Conservation (phyloP, 106 monocot species). For the Apostasia shenzhenica region DNA sequence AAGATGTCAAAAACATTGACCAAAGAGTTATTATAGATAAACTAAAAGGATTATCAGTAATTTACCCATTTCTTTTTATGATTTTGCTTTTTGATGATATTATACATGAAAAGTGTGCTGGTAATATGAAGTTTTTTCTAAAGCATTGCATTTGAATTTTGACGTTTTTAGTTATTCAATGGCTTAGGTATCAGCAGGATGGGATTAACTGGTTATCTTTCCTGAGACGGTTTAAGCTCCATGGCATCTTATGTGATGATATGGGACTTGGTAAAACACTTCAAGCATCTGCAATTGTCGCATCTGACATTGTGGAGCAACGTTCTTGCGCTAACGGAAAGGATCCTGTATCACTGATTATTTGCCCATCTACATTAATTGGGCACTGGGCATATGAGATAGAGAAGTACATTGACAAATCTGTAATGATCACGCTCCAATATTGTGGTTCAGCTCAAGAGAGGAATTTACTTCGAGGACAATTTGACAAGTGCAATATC, state of each 20-base stretch:
- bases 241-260: conserved; percentile 99
- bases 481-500: conserved; percentile 71
- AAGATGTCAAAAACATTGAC: no score
- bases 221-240: conserved; percentile 90
- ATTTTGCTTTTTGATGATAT: no score
- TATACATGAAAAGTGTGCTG: no score
- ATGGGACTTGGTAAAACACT: conserved; percentile 99
- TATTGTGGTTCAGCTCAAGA: conserved; percentile 82
- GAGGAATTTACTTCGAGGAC: conserved; percentile 46
- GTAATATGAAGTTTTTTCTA: no score
- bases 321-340: conserved; percentile 29
- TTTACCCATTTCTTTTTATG: no score
- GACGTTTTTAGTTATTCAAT: conserved; percentile 1
- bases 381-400: conserved; percentile 99
- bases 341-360: conserved; percentile 55
- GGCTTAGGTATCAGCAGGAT: conserved; percentile 91
- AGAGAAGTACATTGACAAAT: conserved; percentile 80
- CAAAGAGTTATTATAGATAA: no score
- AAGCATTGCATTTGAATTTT: neutral
- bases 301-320: conserved; percentile 70
- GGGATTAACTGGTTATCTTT: conserved; percentile 98
- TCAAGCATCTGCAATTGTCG: conserved; percentile 96
- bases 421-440: conserved; percentile 68
- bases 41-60: no score
- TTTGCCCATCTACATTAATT: conserved; percentile 92